phyloP scores from a whole-genome alignment of 2,329 filamentous ascomycete genomes.

The Calonectria pauciramosa region DNA sequence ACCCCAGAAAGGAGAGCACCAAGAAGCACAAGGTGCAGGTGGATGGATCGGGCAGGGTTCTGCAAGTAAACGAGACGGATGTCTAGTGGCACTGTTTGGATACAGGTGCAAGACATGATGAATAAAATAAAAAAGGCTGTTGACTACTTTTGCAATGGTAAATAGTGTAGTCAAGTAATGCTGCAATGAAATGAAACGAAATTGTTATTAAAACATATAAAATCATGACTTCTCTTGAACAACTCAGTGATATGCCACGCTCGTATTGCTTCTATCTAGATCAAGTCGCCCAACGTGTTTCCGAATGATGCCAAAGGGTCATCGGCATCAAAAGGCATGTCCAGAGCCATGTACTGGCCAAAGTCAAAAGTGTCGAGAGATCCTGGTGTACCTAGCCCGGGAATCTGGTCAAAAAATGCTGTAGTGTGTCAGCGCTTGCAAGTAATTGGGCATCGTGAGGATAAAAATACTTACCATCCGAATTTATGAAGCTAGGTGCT shows the following conservation, averaged over 20 bases:
- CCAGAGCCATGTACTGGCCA: constrained; percentile 30
- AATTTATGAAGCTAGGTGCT: background rate
- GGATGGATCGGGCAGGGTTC: constrained; percentile 28
- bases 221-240: background rate
- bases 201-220: background rate
- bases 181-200: background rate
- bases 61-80: background rate
- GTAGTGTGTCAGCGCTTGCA: background rate
- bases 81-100: background rate
- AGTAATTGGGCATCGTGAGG: background rate
- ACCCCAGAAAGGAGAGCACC: constrained; percentile 46
- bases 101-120: background rate
- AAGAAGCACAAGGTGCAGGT: constrained; percentile 44
- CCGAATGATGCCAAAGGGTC: constrained; percentile 24
- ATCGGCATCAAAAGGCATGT: constrained; percentile 25
- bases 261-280: background rate
- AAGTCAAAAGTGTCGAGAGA: constrained; percentile 24
- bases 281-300: constrained; percentile 17
- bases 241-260: background rate
- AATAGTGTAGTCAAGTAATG: background rate
- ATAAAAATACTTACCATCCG: background rate
- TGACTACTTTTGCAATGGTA: background rate
- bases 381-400: background rate
- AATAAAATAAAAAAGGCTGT: no score
- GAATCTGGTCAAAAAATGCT: background rate